Evolutionary conservation across 169 alveolate species (phyloP).

Genomic region (Eimeria tenella): DNA sequence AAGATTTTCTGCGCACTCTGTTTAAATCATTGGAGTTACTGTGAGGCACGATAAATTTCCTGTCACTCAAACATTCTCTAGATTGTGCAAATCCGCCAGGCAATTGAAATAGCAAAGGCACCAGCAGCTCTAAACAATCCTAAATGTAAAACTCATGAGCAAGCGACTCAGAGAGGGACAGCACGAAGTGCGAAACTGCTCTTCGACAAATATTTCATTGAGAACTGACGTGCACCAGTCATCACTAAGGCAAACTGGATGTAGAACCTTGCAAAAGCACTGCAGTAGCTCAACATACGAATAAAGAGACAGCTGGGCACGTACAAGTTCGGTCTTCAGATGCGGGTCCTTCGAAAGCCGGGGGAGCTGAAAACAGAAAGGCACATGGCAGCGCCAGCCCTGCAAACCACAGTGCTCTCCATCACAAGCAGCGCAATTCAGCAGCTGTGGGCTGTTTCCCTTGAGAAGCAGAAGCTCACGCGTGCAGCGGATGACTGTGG

Average conservation of each 20-base stretch:
- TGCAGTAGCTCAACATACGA: neutral
- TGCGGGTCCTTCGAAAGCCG: neutral
- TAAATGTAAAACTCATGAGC: neutral
- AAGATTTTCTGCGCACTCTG: neutral
- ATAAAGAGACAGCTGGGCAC: neutral
- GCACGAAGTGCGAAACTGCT: too few species aligned
- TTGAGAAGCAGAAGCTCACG: neutral
- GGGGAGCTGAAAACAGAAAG: constrained; percentile 10
- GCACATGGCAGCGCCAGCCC: neutral
- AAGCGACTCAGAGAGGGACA: too few species aligned
- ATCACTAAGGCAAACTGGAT: too few species aligned
- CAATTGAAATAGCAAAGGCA: neutral
- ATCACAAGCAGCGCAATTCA: neutral
- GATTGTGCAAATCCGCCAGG: neutral
- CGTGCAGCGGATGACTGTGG: constrained; percentile 24
- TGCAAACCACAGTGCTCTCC: neutral
- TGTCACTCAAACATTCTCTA: too few species aligned
- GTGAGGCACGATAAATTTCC: neutral
- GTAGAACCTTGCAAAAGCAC: too few species aligned
- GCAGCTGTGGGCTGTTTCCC: neutral
- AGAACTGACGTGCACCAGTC: too few species aligned
- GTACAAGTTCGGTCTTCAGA: neutral
- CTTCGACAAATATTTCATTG: too few species aligned
- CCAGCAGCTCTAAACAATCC: neutral
- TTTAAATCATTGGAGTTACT: neutral